phyloP scores from a whole-genome alignment of 352 stramenopile species.

The Aphanomyces invadans region DNA sequence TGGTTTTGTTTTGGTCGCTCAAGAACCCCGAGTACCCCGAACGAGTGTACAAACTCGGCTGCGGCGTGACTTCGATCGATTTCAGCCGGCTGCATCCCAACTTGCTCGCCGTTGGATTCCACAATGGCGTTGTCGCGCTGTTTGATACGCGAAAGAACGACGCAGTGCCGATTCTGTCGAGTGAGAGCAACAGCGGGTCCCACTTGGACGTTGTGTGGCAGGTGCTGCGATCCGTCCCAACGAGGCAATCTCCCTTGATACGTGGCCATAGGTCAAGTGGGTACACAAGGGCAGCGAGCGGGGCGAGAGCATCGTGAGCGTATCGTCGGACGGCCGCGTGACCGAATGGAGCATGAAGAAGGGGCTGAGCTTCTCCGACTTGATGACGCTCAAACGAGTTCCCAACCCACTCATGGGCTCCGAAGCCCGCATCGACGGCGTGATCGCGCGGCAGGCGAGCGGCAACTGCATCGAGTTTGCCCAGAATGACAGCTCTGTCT shows the following conservation, averaged over 20 bases:
- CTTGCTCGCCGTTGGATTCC: constrained; percentile 84
- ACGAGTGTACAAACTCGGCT: constrained; percentile 68
- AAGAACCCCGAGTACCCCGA: constrained; percentile 89
- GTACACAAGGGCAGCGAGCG: constrained; percentile 79
- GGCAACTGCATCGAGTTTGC: constrained; percentile 87
- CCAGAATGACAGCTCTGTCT: constrained; percentile 65
- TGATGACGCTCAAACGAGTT: constrained; percentile 89
- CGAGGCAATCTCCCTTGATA: not conserved
- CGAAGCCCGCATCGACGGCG: constrained; percentile 60
- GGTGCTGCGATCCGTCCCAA: not conserved
- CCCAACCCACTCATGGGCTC: constrained; percentile 57
- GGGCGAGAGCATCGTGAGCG: constrained; percentile 83
- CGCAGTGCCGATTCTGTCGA: constrained; percentile 14
- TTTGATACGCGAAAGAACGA: constrained; percentile 83
- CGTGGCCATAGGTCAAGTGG: constrained; percentile 66
- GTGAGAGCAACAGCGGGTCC: constrained; percentile 34
- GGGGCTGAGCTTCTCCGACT: constrained; percentile 73
- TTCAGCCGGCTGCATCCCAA: constrained; percentile 83
- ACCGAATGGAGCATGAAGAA: constrained; percentile 92
- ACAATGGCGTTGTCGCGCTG: constrained; percentile 84
- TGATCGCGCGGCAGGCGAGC: constrained; percentile 82
- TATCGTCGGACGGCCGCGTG: constrained; percentile 86
- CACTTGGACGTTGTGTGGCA: constrained; percentile 90
- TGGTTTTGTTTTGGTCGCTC: constrained; percentile 91
- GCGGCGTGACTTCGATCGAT: constrained; percentile 82